Base-by-base conservation (phyloP, 2,329 filamentous ascomycete genomes). In the Lachnum nothofagi region DNA sequence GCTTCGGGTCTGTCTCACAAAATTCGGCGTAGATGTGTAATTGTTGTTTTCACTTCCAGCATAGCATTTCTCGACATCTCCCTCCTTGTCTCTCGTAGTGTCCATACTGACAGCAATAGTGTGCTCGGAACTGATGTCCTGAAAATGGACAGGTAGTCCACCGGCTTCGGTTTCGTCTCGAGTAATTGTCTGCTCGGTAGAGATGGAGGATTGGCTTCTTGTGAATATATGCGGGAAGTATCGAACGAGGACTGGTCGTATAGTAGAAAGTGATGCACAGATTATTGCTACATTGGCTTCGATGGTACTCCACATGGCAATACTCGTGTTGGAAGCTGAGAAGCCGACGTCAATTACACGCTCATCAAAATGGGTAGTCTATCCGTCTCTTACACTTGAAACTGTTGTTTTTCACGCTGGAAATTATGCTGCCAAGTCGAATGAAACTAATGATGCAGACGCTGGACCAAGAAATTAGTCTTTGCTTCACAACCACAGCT, bases 191-290 rank as follows among this genome's bases (percentile, higher is more conserved):
- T 16, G 31, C 31, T 10, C n/a, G 7, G 31, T 34, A 14, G n/a
- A 14, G n/a, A 5, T 29, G 9, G 22, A 12, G 17, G 22, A 16
- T 29, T n/a, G 23, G 6, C 22, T 27, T 34, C 45, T 46, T 10
- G 38, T 35, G 16, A 53, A 44, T 24, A 55, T 41, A 7, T 33
- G 27, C 4, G 55, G 55, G 35, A 57, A 57, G 27, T 46, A 20
- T 4, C 46, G 31, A 0, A 42, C 33, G 25, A 60, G 75, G 9
- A 85, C 65, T 1, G 82, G 80, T 62, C 85, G 85, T 51, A 85
- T 64, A 23, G 77, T 79, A 23, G 82, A 82, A 1, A 85, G 80
- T 51, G 79, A 85, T 39, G 76, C 82, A 8, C 65, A 72, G 31
- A 65, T 65, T 17, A 75, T 72, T 14, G 68, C 71, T 6, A 61